Evolutionary conservation across 768 basidiomycete genomes (phyloP).

Genomic region (Mycena crocata): DNA sequence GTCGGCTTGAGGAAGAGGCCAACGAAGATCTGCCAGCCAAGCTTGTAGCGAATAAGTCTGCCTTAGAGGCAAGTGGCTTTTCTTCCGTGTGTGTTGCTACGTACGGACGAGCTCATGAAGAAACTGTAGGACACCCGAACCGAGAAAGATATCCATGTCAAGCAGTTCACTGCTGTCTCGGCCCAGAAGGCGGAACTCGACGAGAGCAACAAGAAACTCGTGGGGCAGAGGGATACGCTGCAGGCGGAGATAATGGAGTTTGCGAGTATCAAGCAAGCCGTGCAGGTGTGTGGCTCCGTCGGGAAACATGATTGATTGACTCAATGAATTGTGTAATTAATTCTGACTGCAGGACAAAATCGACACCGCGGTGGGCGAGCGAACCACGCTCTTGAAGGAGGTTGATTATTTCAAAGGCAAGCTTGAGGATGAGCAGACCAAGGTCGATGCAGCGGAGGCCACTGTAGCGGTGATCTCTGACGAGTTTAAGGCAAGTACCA

Average conservation of each 20-base stretch:
- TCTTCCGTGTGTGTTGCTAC: too few species aligned
- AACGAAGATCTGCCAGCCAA: constrained; percentile 78
- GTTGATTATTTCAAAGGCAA: constrained; percentile 64
- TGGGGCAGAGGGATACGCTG: constrained; percentile 58
- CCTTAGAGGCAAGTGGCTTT: constrained; percentile 59
- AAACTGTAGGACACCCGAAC: constrained; percentile 61
- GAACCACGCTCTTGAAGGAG: constrained; percentile 62
- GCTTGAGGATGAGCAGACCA: constrained; percentile 59
- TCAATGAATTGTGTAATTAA: too few species aligned
- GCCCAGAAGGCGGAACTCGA: constrained; percentile 61
- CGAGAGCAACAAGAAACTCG: constrained; percentile 54
- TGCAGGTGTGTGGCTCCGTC: constrained; percentile 53
- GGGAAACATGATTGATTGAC: neutral
- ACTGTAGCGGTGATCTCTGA: constrained; percentile 63
- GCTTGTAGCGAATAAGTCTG: constrained; percentile 65
- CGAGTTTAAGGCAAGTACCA: constrained; percentile 69
- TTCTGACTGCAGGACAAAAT: constrained; percentile 57
- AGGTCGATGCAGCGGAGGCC: constrained; percentile 57
- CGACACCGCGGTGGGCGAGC: constrained; percentile 58
- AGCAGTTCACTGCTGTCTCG: constrained; percentile 62
- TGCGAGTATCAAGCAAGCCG: constrained; percentile 52
- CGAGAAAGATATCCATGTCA: constrained; percentile 60
- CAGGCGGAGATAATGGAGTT: constrained; percentile 65
- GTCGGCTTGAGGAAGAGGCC: constrained; percentile 64
- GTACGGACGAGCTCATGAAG: too few species aligned